Evolutionary conservation across 2,329 filamentous ascomycete genomes (phyloP).

Genomic region (Sarocladium oryzae): DNA sequence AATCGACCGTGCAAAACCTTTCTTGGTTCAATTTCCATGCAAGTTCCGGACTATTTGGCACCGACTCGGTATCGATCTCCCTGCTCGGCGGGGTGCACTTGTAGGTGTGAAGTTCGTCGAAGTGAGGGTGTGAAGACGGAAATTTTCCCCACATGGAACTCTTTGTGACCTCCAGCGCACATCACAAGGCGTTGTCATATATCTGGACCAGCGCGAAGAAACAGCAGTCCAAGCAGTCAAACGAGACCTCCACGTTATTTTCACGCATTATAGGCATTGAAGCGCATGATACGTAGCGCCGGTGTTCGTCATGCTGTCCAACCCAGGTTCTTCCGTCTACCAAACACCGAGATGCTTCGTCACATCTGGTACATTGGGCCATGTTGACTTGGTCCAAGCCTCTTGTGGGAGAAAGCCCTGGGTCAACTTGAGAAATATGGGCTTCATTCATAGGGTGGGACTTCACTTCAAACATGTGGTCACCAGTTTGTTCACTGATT

Average conservation of each 20-base stretch:
- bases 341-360: constrained; percentile 65
- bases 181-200: no score
- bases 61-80: no score
- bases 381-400: constrained; percentile 64
- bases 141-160: not conserved
- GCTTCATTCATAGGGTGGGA: constrained; percentile 61
- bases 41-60: no score
- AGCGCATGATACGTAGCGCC: no score
- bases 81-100: not conserved
- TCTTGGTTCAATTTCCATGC: no score
- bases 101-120: not conserved
- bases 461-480: not conserved
- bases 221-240: no score
- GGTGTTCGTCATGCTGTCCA: not conserved
- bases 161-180: not conserved
- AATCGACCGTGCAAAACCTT: no score
- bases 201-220: no score
- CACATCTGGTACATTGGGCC: constrained; percentile 60
- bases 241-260: no score
- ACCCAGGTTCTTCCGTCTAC: constrained; percentile 35
- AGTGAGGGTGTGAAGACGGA: not conserved
- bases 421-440: constrained; percentile 56
- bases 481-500: not conserved
- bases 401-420: constrained; percentile 74
- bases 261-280: no score